Evolutionary conservation across 495 filamentous ascomycete genomes (phyloP).

Genomic region (Trichodelitschia bisporula): DNA sequence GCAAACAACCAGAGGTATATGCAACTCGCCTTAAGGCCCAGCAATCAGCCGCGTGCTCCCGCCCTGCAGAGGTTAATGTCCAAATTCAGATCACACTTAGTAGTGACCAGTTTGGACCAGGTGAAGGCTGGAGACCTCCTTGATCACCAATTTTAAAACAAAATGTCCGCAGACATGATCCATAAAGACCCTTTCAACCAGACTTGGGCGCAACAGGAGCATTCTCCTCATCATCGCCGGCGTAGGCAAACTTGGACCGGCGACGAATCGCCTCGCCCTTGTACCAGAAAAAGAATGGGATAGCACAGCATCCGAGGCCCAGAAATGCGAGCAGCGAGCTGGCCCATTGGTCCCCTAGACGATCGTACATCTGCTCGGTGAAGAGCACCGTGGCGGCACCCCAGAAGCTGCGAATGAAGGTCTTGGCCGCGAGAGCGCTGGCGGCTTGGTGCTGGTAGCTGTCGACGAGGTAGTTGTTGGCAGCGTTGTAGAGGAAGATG

Average conservation of each 20-base stretch:
- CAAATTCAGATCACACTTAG: too few relatives aligned
- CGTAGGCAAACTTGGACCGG: constrained; percentile 40
- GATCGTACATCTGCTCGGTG: constrained; percentile 52
- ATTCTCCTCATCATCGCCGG: constrained; percentile 20
- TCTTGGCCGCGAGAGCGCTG: constrained; percentile 64
- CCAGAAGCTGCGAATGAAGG: constrained; percentile 56
- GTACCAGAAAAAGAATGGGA: constrained; percentile 54
- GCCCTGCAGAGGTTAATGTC: too few relatives aligned
- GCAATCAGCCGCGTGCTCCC: too few relatives aligned
- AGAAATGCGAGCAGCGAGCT: constrained; percentile 44
- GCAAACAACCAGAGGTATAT: too few relatives aligned
- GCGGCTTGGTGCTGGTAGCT: constrained; percentile 72
- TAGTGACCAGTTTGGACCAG: too few relatives aligned
- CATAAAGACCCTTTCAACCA: too few relatives aligned
- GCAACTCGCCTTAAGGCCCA: too few relatives aligned
- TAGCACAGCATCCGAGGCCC: constrained; percentile 44
- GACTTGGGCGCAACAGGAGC: too few relatives aligned
- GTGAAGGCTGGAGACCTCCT: too few relatives aligned
- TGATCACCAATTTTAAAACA: too few relatives aligned
- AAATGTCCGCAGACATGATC: too few relatives aligned
- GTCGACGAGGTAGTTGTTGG: constrained; percentile 67
- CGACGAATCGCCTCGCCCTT: constrained; percentile 43
- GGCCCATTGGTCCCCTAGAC: constrained; percentile 54
- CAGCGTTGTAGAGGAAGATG: constrained; percentile 66
- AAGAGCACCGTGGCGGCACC: constrained; percentile 53